Conservation (phyloP, 2,329 filamentous ascomycete genomes). For the Trichoderma asperellum region DNA sequence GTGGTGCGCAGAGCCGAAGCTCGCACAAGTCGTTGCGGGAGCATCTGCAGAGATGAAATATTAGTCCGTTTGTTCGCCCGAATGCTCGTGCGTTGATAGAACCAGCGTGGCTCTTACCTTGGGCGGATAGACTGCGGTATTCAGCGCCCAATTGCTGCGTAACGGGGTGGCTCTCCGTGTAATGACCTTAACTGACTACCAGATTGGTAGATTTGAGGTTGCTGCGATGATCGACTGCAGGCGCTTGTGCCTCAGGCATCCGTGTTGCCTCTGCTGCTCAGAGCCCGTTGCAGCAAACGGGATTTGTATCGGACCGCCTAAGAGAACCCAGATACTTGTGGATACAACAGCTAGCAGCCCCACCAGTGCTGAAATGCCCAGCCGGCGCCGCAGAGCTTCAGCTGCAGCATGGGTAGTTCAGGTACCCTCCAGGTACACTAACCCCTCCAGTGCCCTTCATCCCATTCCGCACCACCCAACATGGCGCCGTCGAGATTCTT, state of each 20-base stretch:
- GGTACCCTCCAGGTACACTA: constrained; percentile 1
- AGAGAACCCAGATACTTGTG: constrained; percentile 14
- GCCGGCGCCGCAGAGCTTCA: not conserved
- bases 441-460: constrained; percentile 25
- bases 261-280: constrained; percentile 6
- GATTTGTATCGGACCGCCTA: constrained; percentile 22
- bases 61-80: not conserved
- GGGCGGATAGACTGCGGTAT: constrained; percentile 39
- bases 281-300: constrained; percentile 10
- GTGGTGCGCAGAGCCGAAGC: constrained; percentile 50
- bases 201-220: constrained; percentile 37
- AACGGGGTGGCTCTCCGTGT: constrained; percentile 38
- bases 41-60: constrained; percentile 54
- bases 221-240: constrained; percentile 36
- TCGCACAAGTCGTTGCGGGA: constrained; percentile 62
- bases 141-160: constrained; percentile 46
- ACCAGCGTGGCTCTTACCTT: constrained; percentile 36
- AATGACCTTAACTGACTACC: constrained; percentile 35
- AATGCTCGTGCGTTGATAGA: not conserved
- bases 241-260: constrained; percentile 43
- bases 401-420: not conserved
- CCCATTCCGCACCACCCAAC: constrained; percentile 25
- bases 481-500: constrained; percentile 38
- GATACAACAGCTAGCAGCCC: constrained; percentile 5
- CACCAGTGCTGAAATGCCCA: not conserved